Evolutionary conservation across 2,329 filamentous ascomycete species (phyloP), one percentile per base, ranked within the genome.

Genomic region (Ophiostoma ips): DNA sequence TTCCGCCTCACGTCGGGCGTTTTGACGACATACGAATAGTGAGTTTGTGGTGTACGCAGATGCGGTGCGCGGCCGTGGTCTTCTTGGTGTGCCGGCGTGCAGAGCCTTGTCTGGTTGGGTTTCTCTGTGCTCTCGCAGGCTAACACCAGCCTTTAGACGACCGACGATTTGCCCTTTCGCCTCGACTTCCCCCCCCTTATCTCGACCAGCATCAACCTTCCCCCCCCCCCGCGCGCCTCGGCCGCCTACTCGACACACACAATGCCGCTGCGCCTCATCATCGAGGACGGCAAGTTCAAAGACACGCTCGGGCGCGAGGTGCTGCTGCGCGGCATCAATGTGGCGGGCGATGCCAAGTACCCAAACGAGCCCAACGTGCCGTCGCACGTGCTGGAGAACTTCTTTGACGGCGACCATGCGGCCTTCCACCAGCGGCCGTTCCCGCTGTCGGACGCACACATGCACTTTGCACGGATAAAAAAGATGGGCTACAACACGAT

Each of bases 401-500:
- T 98, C 73, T 96, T 94, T 65, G 85, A 96, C 54, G 89, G 84
- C 59, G 90, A 98, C 65, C 80, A 82, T 57, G 85, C 96, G 54
- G 89, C 84, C 19, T 98, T 98, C 61, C 84, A 90, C 57, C 77
- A 81, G 53, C 77, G 89, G 2, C 92, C 92, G 0, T 98, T 98
- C 58, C 71, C 83, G 3, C 74, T 86, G 45, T 79, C 86, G 46
- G 87, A 95, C 57, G 87, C 92, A 1, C 83, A 87, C 59, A 72
- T 77, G 15, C 92, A 98, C 64, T 95, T 98, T 64, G 77, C 85
- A 12, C 77, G 89, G 40, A 68, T 98, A 56, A 86, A 83, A 59
- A 82, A 84, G 60, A 95, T 83, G 72, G 92, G 92, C 13, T 98
- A 94, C 73, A 98, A 96, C 65, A 89, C 87, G 0, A 89, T 98